A percentile compares a stretch with the other conserved stretches of the same genome.
Evolutionary conservation across 257 asterid species (phyloP).

Genomic region (Solanum rostratum): DNA sequence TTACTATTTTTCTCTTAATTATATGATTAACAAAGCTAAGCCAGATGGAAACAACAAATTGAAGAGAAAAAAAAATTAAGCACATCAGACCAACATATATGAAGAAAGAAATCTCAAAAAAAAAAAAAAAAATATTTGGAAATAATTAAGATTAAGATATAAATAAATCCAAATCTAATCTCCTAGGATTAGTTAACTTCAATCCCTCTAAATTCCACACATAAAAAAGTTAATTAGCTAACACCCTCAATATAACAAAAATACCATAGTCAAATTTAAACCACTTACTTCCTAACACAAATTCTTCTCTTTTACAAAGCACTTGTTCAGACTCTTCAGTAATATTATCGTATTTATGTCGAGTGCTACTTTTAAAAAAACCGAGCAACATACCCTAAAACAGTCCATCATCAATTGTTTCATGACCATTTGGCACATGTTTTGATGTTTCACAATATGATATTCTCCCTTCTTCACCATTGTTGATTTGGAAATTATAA

Average conservation of each 20-base stretch:
- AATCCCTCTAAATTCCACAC: background rate
- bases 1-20: too few relatives aligned
- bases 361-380: background rate
- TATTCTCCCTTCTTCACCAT: constrained; percentile 26
- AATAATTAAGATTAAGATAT: background rate
- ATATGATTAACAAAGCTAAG: background rate
- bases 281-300: background rate
- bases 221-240: background rate
- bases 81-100: background rate
- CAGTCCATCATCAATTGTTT: constrained; percentile 34
- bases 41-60: background rate
- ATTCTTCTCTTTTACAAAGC: background rate
- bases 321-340: background rate
- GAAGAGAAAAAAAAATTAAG: background rate
- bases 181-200: background rate
- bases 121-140: background rate
- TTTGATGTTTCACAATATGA: constrained; percentile 18
- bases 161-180: background rate
- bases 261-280: background rate
- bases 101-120: background rate
- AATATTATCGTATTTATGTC: background rate
- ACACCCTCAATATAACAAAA: background rate
- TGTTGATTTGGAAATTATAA: constrained; percentile 3
- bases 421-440: constrained; percentile 19
- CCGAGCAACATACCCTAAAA: constrained; percentile 21